A percentile compares a stretch with the other conserved stretches of the same genome.
Conservation (phyloP, 805 yeast genomes). For the Metschnikowia sp. region DNA sequence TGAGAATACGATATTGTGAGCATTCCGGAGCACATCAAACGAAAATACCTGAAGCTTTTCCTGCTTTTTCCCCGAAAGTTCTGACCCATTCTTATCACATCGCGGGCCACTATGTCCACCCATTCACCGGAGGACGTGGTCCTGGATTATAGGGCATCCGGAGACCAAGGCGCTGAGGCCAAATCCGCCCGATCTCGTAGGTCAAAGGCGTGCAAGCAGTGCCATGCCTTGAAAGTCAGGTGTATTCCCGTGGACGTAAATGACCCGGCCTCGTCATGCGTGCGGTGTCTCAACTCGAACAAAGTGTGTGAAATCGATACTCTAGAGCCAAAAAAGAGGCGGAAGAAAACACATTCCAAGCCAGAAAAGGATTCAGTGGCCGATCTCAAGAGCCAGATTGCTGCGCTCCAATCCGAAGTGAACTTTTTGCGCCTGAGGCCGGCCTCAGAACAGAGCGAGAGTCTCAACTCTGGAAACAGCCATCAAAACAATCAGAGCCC, state of each 20-base stretch:
- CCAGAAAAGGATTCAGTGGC: conserved; percentile 18
- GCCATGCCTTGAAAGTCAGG: conserved; percentile 80
- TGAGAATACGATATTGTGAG: too few relatives aligned
- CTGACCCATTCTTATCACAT: not conserved
- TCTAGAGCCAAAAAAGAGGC: conserved; percentile 52
- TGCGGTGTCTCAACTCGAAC: conserved; percentile 64
- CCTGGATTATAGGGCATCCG: conserved; percentile 5
- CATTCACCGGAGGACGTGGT: conserved; percentile 9
- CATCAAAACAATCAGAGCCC: not conserved
- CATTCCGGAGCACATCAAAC: too few relatives aligned
- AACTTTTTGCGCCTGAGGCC: conserved; percentile 6
- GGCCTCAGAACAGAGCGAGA: conserved; percentile 2
- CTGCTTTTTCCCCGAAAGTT: too few relatives aligned
- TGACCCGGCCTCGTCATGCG: conserved; percentile 64
- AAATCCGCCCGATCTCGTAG: conserved; percentile 27
- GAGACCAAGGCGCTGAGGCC: conserved; percentile 2
- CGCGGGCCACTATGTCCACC: conserved; percentile 5
- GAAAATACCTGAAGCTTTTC: too few relatives aligned
- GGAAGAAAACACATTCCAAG: conserved; percentile 26
- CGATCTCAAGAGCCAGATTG: conserved; percentile 21
- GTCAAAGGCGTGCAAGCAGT: conserved; percentile 63
- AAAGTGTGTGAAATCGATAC: conserved; percentile 66
- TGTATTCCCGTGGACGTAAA: conserved; percentile 68
- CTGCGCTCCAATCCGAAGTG: conserved; percentile 18
- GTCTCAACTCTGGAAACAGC: not conserved